Evolutionary conservation across 2,329 filamentous ascomycete species (phyloP), one percentile per base, ranked within the genome.

Genomic region (Talaromyces sp.): DNA sequence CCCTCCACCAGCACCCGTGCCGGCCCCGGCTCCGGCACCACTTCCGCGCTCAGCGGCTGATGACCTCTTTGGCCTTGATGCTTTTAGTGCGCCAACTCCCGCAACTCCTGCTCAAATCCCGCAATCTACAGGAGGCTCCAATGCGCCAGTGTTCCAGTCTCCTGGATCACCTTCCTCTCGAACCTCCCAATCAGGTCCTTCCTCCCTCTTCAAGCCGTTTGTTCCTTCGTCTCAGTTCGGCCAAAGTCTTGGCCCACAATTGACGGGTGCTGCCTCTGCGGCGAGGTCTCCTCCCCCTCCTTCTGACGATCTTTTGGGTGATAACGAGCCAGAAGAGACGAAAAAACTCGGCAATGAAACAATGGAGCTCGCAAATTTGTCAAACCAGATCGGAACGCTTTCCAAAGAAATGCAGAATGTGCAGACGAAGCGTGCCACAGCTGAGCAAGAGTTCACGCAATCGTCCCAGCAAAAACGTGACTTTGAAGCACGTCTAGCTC

Each of bases 361-460:
- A 2, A 90, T 91, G 0, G 95, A 99, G 76, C 84, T 99, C 65
- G 95, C 93, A 61, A 98, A 99, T 75, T 84, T 99, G 71, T 97
- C 94, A 0, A 98, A 96, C 76, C 95, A 98, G 77, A 92, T 99
- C 69, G 89, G 92, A 36, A 94, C 91, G 2, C 80, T 99, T 64
- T 91, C 93, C 0, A 96, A 90, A 74, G 93, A 99, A 79, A 97
- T 96, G 88, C 92, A 97, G 75, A 92, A 94, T 70, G 90, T 97
- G 1, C 92, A 96, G 75, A 87, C 85, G 38, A 94, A 97, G 79
- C 90, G 93, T 68, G 86, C 83, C 5, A 86, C 87, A 1, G 90
- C 91, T 0, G 93, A 97, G 77, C 89, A 90, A 69, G 92, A 97
- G 66, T 81, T 98, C 61, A 91, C 86, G 67, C 91, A 93, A 73